These are phyloP conservation scores for Sclerotinia borealis DNA, from an alignment of 2,329 filamentous ascomycete genomes.

Conservation along the genomic window DNA sequence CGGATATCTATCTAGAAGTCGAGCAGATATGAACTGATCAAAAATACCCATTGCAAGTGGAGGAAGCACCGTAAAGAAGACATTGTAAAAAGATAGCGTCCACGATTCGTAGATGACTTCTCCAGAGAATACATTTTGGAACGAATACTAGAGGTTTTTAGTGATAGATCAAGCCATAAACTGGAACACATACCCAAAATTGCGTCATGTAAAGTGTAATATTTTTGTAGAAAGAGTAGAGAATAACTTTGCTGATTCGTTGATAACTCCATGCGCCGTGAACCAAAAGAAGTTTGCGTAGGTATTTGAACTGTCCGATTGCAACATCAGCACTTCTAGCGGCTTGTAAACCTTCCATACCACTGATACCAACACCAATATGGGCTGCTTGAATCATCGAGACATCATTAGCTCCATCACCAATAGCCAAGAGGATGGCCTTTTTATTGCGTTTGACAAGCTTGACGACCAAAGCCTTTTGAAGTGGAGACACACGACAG, in stretches of 20 bases:
- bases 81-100: conserved; percentile 99
- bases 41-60: conserved; percentile 93
- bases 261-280: conserved; percentile 98
- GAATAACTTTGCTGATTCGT: conserved; percentile 89
- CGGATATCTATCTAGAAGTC: conserved; percentile 88
- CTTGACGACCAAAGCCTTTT: conserved; percentile 97
- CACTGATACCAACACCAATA: conserved; percentile 95
- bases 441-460: conserved; percentile 89
- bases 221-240: conserved; percentile 99
- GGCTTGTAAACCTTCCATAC: conserved; percentile 92
- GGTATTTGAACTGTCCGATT: conserved; percentile 91
- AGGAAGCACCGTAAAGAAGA: conserved; percentile 92
- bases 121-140: conserved; percentile 97
- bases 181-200: conserved; percentile 70
- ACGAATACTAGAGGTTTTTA: conserved; percentile 63
- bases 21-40: conserved; percentile 94
- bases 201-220: conserved; percentile 98
- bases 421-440: conserved; percentile 87
- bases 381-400: conserved; percentile 99
- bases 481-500: conserved; percentile 90
- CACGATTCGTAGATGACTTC: conserved; percentile 98
- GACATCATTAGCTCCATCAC: conserved; percentile 97
- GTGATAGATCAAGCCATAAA: conserved; percentile 9
- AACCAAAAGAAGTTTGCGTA: conserved; percentile 88
- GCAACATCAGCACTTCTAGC: conserved; percentile 92